These are phyloP conservation scores for Tuber melanosporum DNA, from an alignment of 495 filamentous ascomycete species.

Conservation along the genomic window DNA sequence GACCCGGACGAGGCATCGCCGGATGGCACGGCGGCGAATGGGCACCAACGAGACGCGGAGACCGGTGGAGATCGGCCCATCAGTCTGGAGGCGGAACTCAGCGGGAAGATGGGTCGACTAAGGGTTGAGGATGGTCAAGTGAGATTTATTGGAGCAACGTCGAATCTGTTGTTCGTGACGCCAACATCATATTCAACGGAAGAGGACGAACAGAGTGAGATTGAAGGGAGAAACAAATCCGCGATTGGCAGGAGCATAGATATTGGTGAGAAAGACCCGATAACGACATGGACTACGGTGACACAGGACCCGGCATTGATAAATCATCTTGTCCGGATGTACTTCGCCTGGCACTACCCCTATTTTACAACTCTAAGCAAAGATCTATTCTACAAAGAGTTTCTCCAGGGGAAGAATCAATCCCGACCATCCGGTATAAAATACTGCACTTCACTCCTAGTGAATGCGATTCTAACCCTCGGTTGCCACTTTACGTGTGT, in stretches of 20 bases:
- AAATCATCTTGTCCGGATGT: slow-evolving; percentile 88
- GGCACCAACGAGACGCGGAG: slow-evolving; percentile 34
- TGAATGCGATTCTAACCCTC: slow-evolving; percentile 93
- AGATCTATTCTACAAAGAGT: slow-evolving; percentile 80
- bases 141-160: slow-evolving; percentile 90
- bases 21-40: slow-evolving; percentile 5
- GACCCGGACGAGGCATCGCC: slow-evolving; percentile 42
- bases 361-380: slow-evolving; percentile 94
- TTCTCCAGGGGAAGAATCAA: slow-evolving; percentile 46
- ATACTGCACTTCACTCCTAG: slow-evolving; percentile 83
- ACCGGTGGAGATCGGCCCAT: slow-evolving; percentile 47
- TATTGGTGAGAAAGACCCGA: slow-evolving; percentile 54
- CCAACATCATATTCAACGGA: slow-evolving; percentile 44
- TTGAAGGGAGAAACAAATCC: slow-evolving; percentile 39
- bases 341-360: slow-evolving; percentile 96
- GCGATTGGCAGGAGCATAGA: slow-evolving; percentile 45
- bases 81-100: slow-evolving; percentile 76
- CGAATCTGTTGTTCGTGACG: slow-evolving; percentile 81
- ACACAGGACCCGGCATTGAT: slow-evolving; percentile 73
- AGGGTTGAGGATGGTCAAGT: slow-evolving; percentile 80
- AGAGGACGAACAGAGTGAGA: slow-evolving; percentile 49
- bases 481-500: slow-evolving; percentile 92
- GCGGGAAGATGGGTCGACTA: slow-evolving; percentile 88
- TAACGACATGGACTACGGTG: slow-evolving; percentile 80
- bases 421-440: slow-evolving; percentile 46